Evolutionary conservation across 1,284 basidiomycete species (phyloP), one percentile per base, ranked within the genome.

Genomic region (Ceratobasidium sp.): DNA sequence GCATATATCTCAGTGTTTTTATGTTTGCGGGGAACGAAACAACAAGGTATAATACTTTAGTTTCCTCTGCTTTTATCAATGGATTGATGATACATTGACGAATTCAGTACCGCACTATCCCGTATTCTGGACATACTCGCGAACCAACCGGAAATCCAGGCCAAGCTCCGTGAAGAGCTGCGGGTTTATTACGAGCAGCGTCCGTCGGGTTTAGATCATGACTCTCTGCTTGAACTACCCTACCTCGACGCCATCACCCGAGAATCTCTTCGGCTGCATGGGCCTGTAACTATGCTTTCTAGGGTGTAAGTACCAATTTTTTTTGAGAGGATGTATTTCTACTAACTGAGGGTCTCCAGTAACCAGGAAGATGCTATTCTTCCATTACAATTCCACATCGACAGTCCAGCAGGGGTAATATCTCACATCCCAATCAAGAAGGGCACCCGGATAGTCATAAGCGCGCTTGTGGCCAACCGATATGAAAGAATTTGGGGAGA

Each of bases 171-270:
- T 4, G 80, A 80, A 5, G 89, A 89, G 63, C 79, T 91, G 21
- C 78, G 80, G 46, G 75, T 77, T 23, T 79, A 80, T 2, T 70
- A 57, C 30, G n/a, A 62, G 28, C 78, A 79, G 46, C 58, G 32
- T 71, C 21, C 59, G 43, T 41, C 50, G 30, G 82, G 81, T 57
- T n/a, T n/a, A 11, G 11, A 64, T 30, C 35, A 58, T 38, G 74
- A 75, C 26, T 78, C 76, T 5, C 79, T 88, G 16, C 81, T 81
- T 63, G 79, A 81, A 0, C 80, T 88, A 0, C 81, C 84, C 0
- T 89, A 87, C 76, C 82, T 91, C 35, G 88, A 91, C 74, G 84
- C 84, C 4, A 88, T 93, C 18, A 83, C 92, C 38, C 87, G 88
- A 67, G 92, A 95, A 81, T 81, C 83, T 0, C 83, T 94, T 35